Base-by-base conservation (phyloP, 2,329 filamentous ascomycete genomes). In the Stemphylium beticola region DNA sequence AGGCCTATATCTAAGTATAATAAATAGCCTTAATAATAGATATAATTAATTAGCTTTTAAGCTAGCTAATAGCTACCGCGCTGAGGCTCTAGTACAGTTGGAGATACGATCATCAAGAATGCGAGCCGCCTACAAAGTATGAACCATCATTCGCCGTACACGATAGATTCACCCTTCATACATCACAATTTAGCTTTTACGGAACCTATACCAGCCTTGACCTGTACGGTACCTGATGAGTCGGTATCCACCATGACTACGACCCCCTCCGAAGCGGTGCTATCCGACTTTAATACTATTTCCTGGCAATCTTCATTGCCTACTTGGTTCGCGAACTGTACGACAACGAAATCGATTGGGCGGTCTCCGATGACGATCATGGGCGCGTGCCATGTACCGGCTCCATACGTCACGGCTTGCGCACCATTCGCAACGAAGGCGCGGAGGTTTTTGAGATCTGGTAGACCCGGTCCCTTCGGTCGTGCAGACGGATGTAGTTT, bases 301-400 rank as follows among this genome's bases (percentile, higher is more conserved):
- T 96, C 87, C 79, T 99, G 92, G 68, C 92, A 96, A 76, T 99
- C 95, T 77, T 98, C 93, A 1, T 83, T 78, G 0, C 78, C 84
- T 11, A 95, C 88, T 2, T 90, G 92, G 75, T 96, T 98, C 31
- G 87, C 87, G 78, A 90, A 95, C 78, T 98, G 93, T 62, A 90
- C 85, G 2, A 98, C 93, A 4, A 74, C 71, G 74, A 97, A 98
- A 71, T 95, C 91, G 42, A 97, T 80, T 17, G 87, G 82, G 49
- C 80, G 77, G 39, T 77, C 74, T 0, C 93, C 93, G 43, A 98
- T 76, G 14, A 91, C 92, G 12, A 92, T 90, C 93, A 99, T 98
- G 0, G 95, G 95, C 57, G 93, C 92, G 79, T 99, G 95, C 93
- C 88, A 99, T 49, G 92, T 97, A 4, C 92, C 95, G 1, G 90